Percentiles rank a stretch among this genome's conserved stretches.
Conservation (phyloP, 495 filamentous ascomycete species). For the Lasiosphaeria miniovina region DNA sequence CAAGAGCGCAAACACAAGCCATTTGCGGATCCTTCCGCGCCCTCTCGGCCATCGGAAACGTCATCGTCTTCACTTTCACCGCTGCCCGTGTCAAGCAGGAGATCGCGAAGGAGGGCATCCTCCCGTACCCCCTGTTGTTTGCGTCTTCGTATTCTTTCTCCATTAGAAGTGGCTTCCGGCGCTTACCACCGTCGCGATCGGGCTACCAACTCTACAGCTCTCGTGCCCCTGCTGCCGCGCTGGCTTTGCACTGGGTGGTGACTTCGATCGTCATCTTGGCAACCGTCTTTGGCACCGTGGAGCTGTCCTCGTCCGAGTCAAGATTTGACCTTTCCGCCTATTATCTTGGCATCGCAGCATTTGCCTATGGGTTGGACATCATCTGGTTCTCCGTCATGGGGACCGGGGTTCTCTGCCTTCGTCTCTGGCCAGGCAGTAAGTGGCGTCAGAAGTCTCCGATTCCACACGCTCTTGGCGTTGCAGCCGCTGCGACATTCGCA, state of each 20-base stretch:
- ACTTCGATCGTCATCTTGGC: slow-evolving; percentile 18
- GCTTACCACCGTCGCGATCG: slow-evolving; percentile 11
- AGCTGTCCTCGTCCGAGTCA: neutral
- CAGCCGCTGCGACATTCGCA: slow-evolving; percentile 16
- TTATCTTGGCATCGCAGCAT: slow-evolving; percentile 7
- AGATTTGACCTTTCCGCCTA: neutral
- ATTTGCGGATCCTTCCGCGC: slow-evolving; percentile 30
- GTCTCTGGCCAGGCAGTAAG: slow-evolving; percentile 18
- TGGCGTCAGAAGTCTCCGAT: slow-evolving; percentile 20
- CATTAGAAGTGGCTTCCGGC: slow-evolving; percentile 19
- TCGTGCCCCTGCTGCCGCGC: slow-evolving; percentile 19
- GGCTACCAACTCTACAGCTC: slow-evolving; percentile 12
- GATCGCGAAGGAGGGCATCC: slow-evolving; percentile 61
- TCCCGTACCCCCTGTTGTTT: slow-evolving; percentile 55
- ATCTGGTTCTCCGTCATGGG: slow-evolving; percentile 23
- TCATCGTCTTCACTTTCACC: slow-evolving; percentile 41
- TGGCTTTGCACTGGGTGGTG: slow-evolving; percentile 20
- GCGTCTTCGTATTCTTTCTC: slow-evolving; percentile 14
- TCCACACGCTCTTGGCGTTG: slow-evolving; percentile 15
- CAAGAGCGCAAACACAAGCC: slow-evolving; percentile 26
- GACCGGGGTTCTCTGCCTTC: slow-evolving; percentile 17
- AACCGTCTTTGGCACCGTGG: neutral
- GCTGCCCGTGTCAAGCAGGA: slow-evolving; percentile 67
- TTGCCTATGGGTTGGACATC: slow-evolving; percentile 19
- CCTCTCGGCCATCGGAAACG: slow-evolving; percentile 61